Evolutionary conservation across 1,139 yeast genomes (phyloP), one percentile per base, ranked within the genome.

Genomic region (Lodderomyces beijingensis): DNA sequence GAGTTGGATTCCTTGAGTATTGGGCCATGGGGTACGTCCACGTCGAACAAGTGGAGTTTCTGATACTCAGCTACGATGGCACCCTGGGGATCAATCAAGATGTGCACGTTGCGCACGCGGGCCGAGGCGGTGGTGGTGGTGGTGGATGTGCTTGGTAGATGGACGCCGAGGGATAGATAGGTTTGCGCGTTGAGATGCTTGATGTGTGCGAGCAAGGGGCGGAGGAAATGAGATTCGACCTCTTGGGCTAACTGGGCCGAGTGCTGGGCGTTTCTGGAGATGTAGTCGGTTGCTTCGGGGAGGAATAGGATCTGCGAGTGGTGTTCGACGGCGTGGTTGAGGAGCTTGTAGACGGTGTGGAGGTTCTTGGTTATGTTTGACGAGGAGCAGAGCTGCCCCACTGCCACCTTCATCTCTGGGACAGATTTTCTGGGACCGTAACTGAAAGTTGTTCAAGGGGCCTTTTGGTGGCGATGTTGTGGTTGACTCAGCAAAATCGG

Each of bases 251-350:
- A 60, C 21, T 61, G 47, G 33, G 70, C 62, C 1, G 95, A 80
- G 43, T 86, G 89, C 1, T 55, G 54, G 1, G 93, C 79, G 42
- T 79, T 74, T 29, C 75, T 65, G 3, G 95, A 82, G 27, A 91
- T 70, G 53, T 87, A 91, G 50, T 91, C 97, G 1, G 91, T 72
- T 0, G 97, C 97, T 53, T 91, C 98, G 1, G 97, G 97, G 27
- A 91, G 69, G 50, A 89, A 88, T 7, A 89, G 65, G 3, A 86
- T 76, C 39, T 70, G 62, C 8, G 81, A 87, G 3, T 79, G 69
- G 8, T 66, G 52, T 6, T 57, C 56, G 0, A 83, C 69, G 0
- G 96, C 95, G 35, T 65, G 59, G n/a, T 62, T 55, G 18, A 88
- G 76, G 24, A 88, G 62, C 30, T 65, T 64, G 12, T 70, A 65